These are phyloP conservation scores for Boletellus deceptivus DNA, from an alignment of 1,284 basidiomycete species.

Conservation along the genomic window DNA sequence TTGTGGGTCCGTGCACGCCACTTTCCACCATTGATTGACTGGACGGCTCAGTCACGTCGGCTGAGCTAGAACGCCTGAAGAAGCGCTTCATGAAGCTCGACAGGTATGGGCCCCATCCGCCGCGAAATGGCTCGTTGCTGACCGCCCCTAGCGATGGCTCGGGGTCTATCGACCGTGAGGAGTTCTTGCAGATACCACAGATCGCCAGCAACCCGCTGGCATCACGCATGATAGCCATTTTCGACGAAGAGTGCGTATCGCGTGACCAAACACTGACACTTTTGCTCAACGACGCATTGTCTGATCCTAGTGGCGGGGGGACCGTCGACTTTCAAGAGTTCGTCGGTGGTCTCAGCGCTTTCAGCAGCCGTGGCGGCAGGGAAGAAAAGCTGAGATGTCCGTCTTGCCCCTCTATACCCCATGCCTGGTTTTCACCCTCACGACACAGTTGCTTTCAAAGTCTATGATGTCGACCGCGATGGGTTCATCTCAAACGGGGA, in stretches of 20 bases:
- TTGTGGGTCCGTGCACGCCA: slow-evolving; percentile 53
- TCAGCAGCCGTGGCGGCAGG: slow-evolving; percentile 91
- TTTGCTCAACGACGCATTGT: not conserved
- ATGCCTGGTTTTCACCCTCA: slow-evolving; percentile 16
- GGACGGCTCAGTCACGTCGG: slow-evolving; percentile 71
- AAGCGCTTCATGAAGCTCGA: slow-evolving; percentile 99
- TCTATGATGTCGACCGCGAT: slow-evolving; percentile 98
- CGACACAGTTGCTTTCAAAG: slow-evolving; percentile 88
- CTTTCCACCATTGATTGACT: slow-evolving; percentile 8
- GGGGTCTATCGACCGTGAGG: slow-evolving; percentile 97
- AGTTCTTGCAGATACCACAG: slow-evolving; percentile 98
- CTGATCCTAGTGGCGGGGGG: slow-evolving; percentile 77
- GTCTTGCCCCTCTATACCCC: slow-evolving; percentile 34
- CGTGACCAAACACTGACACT: slow-evolving; percentile 2
- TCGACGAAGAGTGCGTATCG: slow-evolving; percentile 90
- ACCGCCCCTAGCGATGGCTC: slow-evolving; percentile 74
- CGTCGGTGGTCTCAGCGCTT: slow-evolving; percentile 95
- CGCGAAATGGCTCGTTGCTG: not conserved
- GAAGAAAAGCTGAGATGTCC: slow-evolving; percentile 96
- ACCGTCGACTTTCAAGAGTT: slow-evolving; percentile 99
- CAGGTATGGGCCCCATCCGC: slow-evolving; percentile 45
- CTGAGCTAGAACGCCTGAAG: slow-evolving; percentile 91
- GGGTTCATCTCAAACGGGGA: slow-evolving; percentile 99
- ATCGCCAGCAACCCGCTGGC: slow-evolving; percentile 98
- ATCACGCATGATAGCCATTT: slow-evolving; percentile 98